phyloP scores from a whole-genome alignment of 352 stramenopile genomes.

The Aphanomyces invadans region DNA sequence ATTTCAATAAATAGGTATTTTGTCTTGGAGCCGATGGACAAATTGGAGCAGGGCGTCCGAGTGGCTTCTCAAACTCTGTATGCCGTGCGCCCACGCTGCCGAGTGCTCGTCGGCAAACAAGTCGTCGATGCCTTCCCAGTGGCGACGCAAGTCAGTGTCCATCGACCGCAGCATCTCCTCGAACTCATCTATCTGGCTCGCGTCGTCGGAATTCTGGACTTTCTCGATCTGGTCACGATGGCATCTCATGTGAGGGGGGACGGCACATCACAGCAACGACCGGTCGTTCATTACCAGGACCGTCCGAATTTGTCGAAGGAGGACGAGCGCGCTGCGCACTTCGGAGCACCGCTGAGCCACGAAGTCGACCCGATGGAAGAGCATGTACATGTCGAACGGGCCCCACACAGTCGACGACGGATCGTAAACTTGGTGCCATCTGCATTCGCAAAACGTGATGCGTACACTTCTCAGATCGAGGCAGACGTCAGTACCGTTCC shows the following conservation, averaged over 20 bases:
- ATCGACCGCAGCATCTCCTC: slow-evolving; percentile 14
- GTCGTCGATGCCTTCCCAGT: not conserved
- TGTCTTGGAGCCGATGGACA: slow-evolving; percentile 15
- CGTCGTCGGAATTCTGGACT: not conserved
- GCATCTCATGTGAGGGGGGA: too few relatives aligned
- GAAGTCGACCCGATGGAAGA: slow-evolving; percentile 17
- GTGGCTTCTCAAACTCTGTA: not conserved
- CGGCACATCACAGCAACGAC: too few relatives aligned
- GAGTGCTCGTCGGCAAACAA: slow-evolving; percentile 7
- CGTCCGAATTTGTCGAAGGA: slow-evolving; percentile 12
- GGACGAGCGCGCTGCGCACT: slow-evolving; percentile 12
- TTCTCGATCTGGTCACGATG: slow-evolving; percentile 6
- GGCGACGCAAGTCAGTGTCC: not conserved
- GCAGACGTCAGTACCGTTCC: not conserved
- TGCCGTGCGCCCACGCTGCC: not conserved
- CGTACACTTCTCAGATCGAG: too few relatives aligned
- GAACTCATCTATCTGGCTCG: slow-evolving; percentile 11
- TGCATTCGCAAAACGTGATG: not conserved
- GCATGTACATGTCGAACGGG: slow-evolving; percentile 7
- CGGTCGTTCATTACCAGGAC: too few relatives aligned
- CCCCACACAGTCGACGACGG: slow-evolving; percentile 6
- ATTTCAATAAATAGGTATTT: slow-evolving; percentile 16
- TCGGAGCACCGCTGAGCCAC: slow-evolving; percentile 22
- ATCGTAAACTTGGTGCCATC: slow-evolving; percentile 24
- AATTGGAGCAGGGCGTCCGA: slow-evolving; percentile 8